Conservation (phyloP, 176 grass and related monocot genomes). For the Raddia guianensis region DNA sequence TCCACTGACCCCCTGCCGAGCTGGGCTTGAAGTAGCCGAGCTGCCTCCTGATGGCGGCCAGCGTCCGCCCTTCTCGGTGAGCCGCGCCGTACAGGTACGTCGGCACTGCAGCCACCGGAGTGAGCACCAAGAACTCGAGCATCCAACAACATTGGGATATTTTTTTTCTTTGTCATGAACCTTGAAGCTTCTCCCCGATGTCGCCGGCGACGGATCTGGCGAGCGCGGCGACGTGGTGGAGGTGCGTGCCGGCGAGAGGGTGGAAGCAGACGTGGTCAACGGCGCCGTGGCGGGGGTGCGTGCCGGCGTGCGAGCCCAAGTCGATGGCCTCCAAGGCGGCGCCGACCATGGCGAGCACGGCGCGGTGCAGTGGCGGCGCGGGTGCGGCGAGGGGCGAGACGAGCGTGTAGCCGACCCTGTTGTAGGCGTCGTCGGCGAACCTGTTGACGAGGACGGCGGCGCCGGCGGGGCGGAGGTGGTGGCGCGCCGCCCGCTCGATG, state of each 20-base stretch:
- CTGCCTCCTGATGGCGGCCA: slow-evolving; percentile 68
- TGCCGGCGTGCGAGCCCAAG: slow-evolving; percentile 52
- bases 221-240: slow-evolving; percentile 58
- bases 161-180: neutral
- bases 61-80: slow-evolving; percentile 56
- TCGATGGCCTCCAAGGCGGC: slow-evolving; percentile 63
- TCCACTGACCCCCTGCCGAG: slow-evolving; percentile 54
- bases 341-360: slow-evolving; percentile 59
- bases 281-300: slow-evolving; percentile 78
- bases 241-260: slow-evolving; percentile 45
- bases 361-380: slow-evolving; percentile 41
- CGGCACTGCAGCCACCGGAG: slow-evolving; percentile 45
- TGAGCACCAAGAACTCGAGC: neutral
- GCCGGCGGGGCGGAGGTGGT: slow-evolving; percentile 34
- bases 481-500: slow-evolving; percentile 66
- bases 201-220: slow-evolving; percentile 49
- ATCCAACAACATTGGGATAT: too few species aligned
- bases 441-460: slow-evolving; percentile 54
- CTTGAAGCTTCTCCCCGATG: slow-evolving; percentile 61
- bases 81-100: slow-evolving; percentile 74
- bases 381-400: slow-evolving; percentile 49
- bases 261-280: slow-evolving; percentile 85
- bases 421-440: slow-evolving; percentile 71
- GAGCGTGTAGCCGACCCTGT: slow-evolving; percentile 77
- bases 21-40: slow-evolving; percentile 82